phyloP scores from a whole-genome alignment of 108 stramenopile genomes.

The Discostella pseudostelligera region DNA sequence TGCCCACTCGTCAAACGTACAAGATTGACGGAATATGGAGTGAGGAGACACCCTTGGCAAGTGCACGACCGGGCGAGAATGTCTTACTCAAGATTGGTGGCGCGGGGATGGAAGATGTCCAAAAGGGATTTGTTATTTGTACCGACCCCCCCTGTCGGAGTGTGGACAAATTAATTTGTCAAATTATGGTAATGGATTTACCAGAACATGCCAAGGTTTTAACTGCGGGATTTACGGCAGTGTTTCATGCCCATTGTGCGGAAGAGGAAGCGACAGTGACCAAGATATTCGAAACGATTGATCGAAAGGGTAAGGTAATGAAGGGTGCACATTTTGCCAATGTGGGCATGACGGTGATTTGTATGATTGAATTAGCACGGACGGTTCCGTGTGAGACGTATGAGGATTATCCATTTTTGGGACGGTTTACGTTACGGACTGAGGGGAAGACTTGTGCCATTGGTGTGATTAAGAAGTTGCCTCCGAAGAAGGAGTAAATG shows the following conservation, averaged over 20 bases:
- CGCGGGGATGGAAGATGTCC: constrained; percentile 88
- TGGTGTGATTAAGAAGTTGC: constrained; percentile 94
- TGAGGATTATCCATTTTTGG: constrained; percentile 90
- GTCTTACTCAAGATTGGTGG: constrained; percentile 90
- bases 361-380: constrained; percentile 75
- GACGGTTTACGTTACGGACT: constrained; percentile 97
- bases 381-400: constrained; percentile 90
- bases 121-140: constrained; percentile 97
- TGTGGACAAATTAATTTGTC: constrained; percentile 84
- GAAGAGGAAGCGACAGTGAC: constrained; percentile 91
- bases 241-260: constrained; percentile 95
- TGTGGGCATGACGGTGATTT: constrained; percentile 77
- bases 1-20: constrained; percentile 89
- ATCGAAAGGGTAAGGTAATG: constrained; percentile 69
- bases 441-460: constrained; percentile 99
- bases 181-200: constrained; percentile 88
- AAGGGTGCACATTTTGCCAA: constrained; percentile 86
- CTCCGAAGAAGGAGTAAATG: constrained; percentile 77
- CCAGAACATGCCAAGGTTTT: constrained; percentile 96
- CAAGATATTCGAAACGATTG: constrained; percentile 91
- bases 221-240: constrained; percentile 94
- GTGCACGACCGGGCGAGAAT: constrained; percentile 98
- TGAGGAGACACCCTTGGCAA: constrained; percentile 87
- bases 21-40: constrained; percentile 95
- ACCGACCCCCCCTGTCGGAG: constrained; percentile 77